These are phyloP conservation scores for Tuber brumale DNA, from an alignment of 495 filamentous ascomycete genomes.

Conservation along the genomic window DNA sequence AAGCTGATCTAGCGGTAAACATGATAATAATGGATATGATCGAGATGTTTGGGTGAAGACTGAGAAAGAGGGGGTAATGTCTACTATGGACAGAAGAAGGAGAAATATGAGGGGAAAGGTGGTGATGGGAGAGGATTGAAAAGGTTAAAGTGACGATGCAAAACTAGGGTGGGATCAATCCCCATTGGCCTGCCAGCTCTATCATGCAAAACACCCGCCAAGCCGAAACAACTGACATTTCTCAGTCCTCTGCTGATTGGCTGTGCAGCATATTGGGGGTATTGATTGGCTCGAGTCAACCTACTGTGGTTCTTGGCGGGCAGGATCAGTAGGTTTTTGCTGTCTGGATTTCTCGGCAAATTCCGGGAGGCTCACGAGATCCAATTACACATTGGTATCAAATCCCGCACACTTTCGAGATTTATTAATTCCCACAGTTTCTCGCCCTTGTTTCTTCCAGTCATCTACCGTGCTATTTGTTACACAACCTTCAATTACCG, in stretches of 20 bases:
- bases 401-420: not conserved
- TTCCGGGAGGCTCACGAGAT: not conserved
- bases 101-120: not conserved
- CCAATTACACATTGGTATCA: constrained; percentile 1
- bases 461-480: not conserved
- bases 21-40: constrained; percentile 49
- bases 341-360: not conserved
- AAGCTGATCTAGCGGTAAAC: constrained; percentile 69
- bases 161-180: not conserved
- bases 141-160: constrained; percentile 16
- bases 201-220: not conserved
- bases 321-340: not conserved
- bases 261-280: not conserved
- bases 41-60: constrained; percentile 6
- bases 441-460: not conserved
- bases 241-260: not conserved
- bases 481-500: not conserved
- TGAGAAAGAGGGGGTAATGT: constrained; percentile 5
- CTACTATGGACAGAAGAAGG: constrained; percentile 16
- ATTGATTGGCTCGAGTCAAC: not conserved
- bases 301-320: not conserved
- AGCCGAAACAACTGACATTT: not conserved
- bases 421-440: not conserved
- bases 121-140: constrained; percentile 9
- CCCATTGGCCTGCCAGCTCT: not conserved